Evolutionary conservation across 768 basidiomycete genomes (phyloP).

Genomic region (Scleroderma bovista): DNA sequence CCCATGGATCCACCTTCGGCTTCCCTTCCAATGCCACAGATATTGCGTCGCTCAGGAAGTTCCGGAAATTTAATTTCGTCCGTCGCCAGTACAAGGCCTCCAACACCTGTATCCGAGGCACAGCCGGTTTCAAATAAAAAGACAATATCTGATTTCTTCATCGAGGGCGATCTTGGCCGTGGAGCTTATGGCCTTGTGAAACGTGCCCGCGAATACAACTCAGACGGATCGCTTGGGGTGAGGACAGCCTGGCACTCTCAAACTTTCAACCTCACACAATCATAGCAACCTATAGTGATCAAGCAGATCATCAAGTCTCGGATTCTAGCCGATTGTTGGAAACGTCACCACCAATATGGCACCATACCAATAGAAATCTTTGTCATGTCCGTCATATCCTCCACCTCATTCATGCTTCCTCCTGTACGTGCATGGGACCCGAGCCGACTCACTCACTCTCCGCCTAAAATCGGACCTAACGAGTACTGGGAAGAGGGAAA

Average conservation of each 20-base stretch:
- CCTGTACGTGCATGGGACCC: conserved; percentile 83
- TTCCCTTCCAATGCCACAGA: conserved; percentile 53
- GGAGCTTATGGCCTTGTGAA: conserved; percentile 97
- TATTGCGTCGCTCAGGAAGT: conserved; percentile 60
- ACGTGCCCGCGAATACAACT: conserved; percentile 70
- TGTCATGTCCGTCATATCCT: conserved; percentile 87
- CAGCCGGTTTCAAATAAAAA: conserved; percentile 45
- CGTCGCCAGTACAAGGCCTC: conserved; percentile 55
- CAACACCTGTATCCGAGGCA: conserved; percentile 44
- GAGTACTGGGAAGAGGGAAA: conserved; percentile 65
- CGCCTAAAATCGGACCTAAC: conserved; percentile 1
- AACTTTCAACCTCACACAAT: conserved; percentile 5
- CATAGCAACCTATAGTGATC: conserved; percentile 83
- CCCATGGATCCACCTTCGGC: conserved; percentile 71
- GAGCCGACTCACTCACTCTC: conserved; percentile 34
- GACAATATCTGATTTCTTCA: conserved; percentile 80
- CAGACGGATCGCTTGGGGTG: conserved; percentile 80
- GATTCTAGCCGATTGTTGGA: conserved; percentile 99
- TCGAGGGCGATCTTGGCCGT: conserved; percentile 84
- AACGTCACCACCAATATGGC: conserved; percentile 89
- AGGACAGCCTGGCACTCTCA: conserved; percentile 28
- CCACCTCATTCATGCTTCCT: conserved; percentile 74
- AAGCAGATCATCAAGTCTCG: conserved; percentile 99
- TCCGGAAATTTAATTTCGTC: conserved; percentile 58
- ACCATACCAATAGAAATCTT: conserved; percentile 98